Base-by-base conservation (phyloP, 2,329 filamentous ascomycete genomes). In the Aureobasidium sp. region DNA sequence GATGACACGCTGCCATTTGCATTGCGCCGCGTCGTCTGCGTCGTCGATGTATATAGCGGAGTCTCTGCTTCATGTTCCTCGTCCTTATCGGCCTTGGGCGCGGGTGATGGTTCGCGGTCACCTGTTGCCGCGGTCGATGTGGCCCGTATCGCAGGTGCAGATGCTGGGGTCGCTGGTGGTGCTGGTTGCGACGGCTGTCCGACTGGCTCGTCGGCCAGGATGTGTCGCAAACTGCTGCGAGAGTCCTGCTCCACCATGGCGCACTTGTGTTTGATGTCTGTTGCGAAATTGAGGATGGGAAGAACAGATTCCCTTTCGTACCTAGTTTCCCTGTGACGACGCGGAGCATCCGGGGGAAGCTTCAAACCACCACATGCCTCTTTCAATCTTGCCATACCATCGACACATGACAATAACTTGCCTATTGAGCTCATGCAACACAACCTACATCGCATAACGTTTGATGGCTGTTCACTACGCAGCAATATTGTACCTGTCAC, bases 1-100 rank as follows among this genome's bases (percentile, higher is more conserved):
- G 84, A 86, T 5, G 84, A 85, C 56, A 87, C 84, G 60, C 82
- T 86, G 61, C 84, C 84, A 69, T 85, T 86, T 32, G 84, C 82
- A 72, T 86, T 85, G 66, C 83, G 83, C 65, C 84, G 76, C 46
- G 81, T 84, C 55, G 77, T 79, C 2, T 77, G 77, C 3, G 78
- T 77, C 15, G 76, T 80, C 7, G 78, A 77, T n/a, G 77, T 79
- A 69, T 80, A 79, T 67, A 74, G 70, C 32, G 75, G 70, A 34
- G 66, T 65, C 29, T 69, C 68, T n/a, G 53, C 64, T 17, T 63
- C 59, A 2, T 55, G 20, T 13, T 63, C 52, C n/a, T 48, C 58
- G 41, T 62, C 63, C n/a, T 55, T 53, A 13, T 66, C 61, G n/a
- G 39, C 48, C 13, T 61, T 59, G 39, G 26, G 39, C 6, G 53